Evolutionary conservation across 345 rosid species (phyloP), one percentile per base, ranked within the genome.

Genomic region (Aquilaria yunnanensis): DNA sequence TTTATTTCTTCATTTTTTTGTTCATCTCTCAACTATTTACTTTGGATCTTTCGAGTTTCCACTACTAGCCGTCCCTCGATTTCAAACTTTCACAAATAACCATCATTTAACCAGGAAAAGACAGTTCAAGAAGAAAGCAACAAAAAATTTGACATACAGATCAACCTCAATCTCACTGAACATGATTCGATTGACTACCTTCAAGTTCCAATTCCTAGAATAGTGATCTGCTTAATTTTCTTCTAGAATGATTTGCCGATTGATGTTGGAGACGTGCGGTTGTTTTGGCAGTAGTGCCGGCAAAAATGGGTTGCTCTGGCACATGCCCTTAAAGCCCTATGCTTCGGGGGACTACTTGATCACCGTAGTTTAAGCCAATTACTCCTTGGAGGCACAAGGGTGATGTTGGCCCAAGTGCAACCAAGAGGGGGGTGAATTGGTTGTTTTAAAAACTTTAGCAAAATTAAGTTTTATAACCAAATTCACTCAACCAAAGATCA

Each of bases 281-380:
- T 84, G 86, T 59, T 81, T 81, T 45, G 77, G 87, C 34, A 69
- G 67, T 9, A 61, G 72, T 16, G 23, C 23, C 59, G 60, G 70
- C 3, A 70, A 73, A 2, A 84, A 83, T 70, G 71, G 10, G 55
- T 74, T 85, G 10, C 30, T 79, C 63, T 83, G 91, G 91, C 72
- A 85, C 54, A 30, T 70, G 71, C 81, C 67, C 63, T 71, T 85
- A 79, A 85, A 79, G 75, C 81, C 84, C 4, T 73, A 79, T 61
- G 84, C 87, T 65, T 64, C 71, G 1, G 88, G 92, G 51, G 85
- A 77, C 3, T 85, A 73, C 63, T 85, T 88, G 14, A 77, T 85
- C 33, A 84, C 88, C 6, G 83, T 75, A 43, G 80, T 77, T n/a
- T 88, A 85, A 70, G 92, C 88, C 8, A 85, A 85, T 64, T 77